A percentile compares a stretch with the other conserved stretches of the same genome.
Evolutionary conservation across 176 grass and related monocot genomes (phyloP).

Genomic region (sorghum (Sorghum bicolor)): DNA sequence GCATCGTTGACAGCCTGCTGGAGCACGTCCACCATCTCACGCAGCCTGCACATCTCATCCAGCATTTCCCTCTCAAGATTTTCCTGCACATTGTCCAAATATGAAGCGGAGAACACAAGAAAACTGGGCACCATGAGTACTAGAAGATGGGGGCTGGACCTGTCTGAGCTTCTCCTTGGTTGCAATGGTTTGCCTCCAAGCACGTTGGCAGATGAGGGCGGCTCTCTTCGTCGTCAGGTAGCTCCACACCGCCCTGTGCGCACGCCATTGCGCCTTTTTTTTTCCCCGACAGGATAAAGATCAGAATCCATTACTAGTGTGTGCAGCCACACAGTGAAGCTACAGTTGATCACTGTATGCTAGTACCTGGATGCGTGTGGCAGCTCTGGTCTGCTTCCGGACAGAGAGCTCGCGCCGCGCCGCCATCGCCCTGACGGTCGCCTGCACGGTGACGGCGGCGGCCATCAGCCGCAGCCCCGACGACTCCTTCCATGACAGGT

Average conservation of each 20-base stretch:
- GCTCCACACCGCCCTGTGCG: slow-evolving; percentile 5
- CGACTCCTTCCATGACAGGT: slow-evolving; percentile 39
- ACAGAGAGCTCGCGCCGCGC: slow-evolving; percentile 45
- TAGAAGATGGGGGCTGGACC: slow-evolving; percentile 23
- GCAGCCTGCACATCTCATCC: slow-evolving; percentile 41
- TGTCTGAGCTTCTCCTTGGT: slow-evolving; percentile 47
- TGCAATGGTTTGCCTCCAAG: slow-evolving; percentile 43
- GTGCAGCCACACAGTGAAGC: too few species aligned
- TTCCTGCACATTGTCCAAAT: slow-evolving; percentile 26
- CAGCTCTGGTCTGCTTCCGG: slow-evolving; percentile 33
- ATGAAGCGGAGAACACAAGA: not conserved
- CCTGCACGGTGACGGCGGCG: slow-evolving; percentile 44
- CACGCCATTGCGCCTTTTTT: slow-evolving; percentile 56
- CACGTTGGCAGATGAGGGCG: slow-evolving; percentile 42
- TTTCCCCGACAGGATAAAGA: not conserved
- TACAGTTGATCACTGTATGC: not conserved
- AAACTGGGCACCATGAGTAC: not conserved
- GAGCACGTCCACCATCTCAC: slow-evolving; percentile 53
- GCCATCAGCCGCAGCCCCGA: slow-evolving; percentile 15
- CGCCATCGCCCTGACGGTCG: slow-evolving; percentile 27
- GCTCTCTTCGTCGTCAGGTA: slow-evolving; percentile 46
- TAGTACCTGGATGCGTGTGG: slow-evolving; percentile 66
- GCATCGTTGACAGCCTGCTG: slow-evolving; percentile 53
- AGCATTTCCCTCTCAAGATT: slow-evolving; percentile 33
- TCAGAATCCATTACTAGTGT: not conserved